Evolutionary conservation across 2,329 filamentous ascomycete species (phyloP).

Genomic region (Aciculosporium take): DNA sequence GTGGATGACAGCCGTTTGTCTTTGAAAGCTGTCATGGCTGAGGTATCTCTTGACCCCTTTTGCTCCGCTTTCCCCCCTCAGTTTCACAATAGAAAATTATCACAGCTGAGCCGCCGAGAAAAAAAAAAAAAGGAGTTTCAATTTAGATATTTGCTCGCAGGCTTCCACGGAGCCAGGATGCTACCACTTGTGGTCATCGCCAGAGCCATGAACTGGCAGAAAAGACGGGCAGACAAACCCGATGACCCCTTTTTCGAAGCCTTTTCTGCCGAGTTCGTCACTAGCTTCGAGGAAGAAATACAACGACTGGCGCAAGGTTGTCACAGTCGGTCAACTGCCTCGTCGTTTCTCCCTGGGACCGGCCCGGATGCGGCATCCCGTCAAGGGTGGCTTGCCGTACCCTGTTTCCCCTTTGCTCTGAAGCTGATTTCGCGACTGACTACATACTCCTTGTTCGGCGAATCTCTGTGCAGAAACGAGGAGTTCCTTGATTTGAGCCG

Average conservation of each 20-base stretch:
- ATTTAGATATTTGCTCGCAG: slow-evolving; percentile 6
- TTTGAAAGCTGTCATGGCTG: slow-evolving; percentile 7
- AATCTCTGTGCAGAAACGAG: slow-evolving; percentile 6
- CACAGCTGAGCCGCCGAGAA: not conserved
- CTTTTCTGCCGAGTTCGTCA: slow-evolving; percentile 7
- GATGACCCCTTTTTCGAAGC: slow-evolving; percentile 7
- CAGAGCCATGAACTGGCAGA: slow-evolving; percentile 9
- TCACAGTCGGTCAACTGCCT: not conserved
- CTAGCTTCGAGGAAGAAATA: slow-evolving; percentile 6
- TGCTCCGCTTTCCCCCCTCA: too few relatives aligned
- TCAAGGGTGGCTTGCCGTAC: slow-evolving; percentile 5
- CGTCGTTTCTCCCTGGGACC: not conserved
- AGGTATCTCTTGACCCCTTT: slow-evolving; percentile 1
- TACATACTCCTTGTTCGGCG: slow-evolving; percentile 6
- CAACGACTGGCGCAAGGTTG: not conserved
- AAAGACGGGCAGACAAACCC: slow-evolving; percentile 5
- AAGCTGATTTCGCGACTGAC: slow-evolving; percentile 8
- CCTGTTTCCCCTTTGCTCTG: slow-evolving; percentile 8
- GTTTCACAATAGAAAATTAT: too few relatives aligned
- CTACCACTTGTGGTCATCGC: slow-evolving; percentile 7
- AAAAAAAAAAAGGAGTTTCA: slow-evolving; percentile 9
- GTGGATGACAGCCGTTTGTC: slow-evolving; percentile 8
- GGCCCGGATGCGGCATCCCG: not conserved
- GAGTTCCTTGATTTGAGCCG: slow-evolving; percentile 8
- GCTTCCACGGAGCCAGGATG: slow-evolving; percentile 4